Evolutionary conservation across 192 early-diverging fungal genomes (phyloP).

Genomic region (Coemansia sp.): DNA sequence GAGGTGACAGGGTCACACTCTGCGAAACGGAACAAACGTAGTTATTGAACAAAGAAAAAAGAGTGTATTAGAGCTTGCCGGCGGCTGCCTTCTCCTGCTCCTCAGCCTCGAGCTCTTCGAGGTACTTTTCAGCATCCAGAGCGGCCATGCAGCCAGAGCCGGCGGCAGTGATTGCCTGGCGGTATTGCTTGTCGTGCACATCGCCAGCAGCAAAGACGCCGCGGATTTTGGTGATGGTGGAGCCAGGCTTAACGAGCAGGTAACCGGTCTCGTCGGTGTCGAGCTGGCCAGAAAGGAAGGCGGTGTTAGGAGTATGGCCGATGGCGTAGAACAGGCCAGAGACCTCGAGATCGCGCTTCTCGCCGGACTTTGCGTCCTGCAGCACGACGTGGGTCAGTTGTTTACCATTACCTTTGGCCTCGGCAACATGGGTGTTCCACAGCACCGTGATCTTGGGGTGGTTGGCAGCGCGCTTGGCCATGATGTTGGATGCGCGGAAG

Average conservation of each 20-base stretch:
- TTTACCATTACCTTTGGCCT: constrained; percentile 85
- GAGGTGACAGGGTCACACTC: neutral
- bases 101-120: constrained; percentile 69
- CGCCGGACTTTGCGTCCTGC: constrained; percentile 74
- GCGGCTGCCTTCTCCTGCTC: constrained; percentile 34
- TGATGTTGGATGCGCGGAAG: constrained; percentile 95
- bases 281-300: constrained; percentile 73
- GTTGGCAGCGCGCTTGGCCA: constrained; percentile 81
- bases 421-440: constrained; percentile 84
- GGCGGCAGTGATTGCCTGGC: constrained; percentile 96
- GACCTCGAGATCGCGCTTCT: constrained; percentile 64
- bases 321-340: constrained; percentile 99
- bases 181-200: constrained; percentile 95
- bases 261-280: constrained; percentile 87
- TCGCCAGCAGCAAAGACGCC: constrained; percentile 98
- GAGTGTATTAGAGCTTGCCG: constrained; percentile 31
- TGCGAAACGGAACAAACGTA: neutral
- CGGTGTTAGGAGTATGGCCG: constrained; percentile 89
- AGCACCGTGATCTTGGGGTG: constrained; percentile 93
- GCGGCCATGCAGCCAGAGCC: constrained; percentile 98
- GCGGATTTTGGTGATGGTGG: constrained; percentile 79
- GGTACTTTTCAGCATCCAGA: constrained; percentile 93
- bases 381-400: constrained; percentile 71
- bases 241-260: constrained; percentile 76
- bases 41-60: neutral